Evolutionary conservation across 2,329 filamentous ascomycete species (phyloP).

Genomic region (Venturiaceae sp.): DNA sequence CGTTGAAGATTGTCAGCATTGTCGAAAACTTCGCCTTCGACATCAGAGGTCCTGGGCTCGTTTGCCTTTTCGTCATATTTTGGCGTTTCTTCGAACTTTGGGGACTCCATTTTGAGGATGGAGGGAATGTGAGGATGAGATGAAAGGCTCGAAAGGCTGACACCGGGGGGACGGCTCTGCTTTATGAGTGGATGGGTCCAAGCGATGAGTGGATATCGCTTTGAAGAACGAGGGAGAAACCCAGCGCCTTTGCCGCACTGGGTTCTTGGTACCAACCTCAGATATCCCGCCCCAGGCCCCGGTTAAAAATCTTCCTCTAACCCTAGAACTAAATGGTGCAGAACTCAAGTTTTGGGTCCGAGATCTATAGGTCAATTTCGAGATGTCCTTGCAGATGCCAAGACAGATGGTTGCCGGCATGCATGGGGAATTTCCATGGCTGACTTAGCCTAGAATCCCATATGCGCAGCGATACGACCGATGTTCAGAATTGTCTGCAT

Average conservation of each 20-base stretch:
- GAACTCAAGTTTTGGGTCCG: neutral
- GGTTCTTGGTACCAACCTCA: too few relatives aligned
- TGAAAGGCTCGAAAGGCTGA: neutral
- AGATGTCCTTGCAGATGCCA: neutral
- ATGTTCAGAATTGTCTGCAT: neutral
- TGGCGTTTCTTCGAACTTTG: neutral
- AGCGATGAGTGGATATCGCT: too few relatives aligned
- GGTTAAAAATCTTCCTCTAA: neutral
- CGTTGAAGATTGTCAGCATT: constrained; percentile 27
- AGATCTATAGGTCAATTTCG: neutral
- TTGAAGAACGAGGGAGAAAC: too few relatives aligned
- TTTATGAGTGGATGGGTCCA: too few relatives aligned
- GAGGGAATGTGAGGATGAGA: too few relatives aligned
- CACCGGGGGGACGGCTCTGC: neutral
- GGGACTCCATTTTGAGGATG: neutral
- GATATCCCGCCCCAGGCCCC: neutral
- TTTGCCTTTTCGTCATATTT: neutral
- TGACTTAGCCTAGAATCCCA: neutral
- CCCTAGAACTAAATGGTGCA: neutral
- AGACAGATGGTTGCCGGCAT: too few relatives aligned
- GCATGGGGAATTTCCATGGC: too few relatives aligned
- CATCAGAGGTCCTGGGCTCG: neutral
- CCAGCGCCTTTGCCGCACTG: too few relatives aligned
- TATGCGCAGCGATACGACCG: neutral
- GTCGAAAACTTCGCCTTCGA: constrained; percentile 15